phyloP scores from a whole-genome alignment of 208 protist genomes.

The Acanthamoeba triangularis region DNA sequence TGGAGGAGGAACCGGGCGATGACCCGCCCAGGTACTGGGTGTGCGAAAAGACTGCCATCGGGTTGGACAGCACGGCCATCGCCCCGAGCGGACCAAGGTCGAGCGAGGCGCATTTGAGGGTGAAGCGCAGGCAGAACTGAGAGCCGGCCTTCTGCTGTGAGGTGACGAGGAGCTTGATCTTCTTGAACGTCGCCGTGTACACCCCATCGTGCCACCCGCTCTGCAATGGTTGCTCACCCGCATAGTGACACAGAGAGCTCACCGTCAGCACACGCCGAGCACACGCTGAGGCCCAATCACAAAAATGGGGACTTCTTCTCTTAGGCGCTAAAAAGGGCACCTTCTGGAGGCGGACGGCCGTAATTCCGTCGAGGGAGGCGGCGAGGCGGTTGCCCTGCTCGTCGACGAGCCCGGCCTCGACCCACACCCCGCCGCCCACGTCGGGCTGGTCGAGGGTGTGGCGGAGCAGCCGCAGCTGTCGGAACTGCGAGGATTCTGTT shows the following conservation, averaged over 20 bases:
- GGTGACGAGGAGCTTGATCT: constrained; percentile 53
- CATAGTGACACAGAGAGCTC: neutral
- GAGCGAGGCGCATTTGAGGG: neutral
- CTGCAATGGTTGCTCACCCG: too few relatives aligned
- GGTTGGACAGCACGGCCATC: neutral
- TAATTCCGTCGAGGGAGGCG: neutral
- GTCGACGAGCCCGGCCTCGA: neutral
- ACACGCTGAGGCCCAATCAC: too few relatives aligned
- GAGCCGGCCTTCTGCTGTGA: neutral
- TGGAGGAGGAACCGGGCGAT: neutral
- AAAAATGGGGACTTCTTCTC: neutral
- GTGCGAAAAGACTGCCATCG: constrained; percentile 50
- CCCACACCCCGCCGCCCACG: neutral
- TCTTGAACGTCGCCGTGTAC: constrained; percentile 37
- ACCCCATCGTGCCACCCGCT: neutral
- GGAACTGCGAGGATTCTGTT: neutral
- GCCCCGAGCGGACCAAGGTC: neutral
- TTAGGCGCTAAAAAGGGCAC: neutral
- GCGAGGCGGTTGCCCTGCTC: neutral
- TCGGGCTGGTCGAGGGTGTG: neutral
- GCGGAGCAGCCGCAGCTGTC: neutral
- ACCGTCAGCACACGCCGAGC: neutral
- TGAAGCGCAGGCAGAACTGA: neutral
- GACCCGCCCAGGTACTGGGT: constrained; percentile 20
- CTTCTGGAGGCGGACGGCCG: neutral